Base-by-base conservation (phyloP, 768 basidiomycete genomes). In the Calocybe indica region DNA sequence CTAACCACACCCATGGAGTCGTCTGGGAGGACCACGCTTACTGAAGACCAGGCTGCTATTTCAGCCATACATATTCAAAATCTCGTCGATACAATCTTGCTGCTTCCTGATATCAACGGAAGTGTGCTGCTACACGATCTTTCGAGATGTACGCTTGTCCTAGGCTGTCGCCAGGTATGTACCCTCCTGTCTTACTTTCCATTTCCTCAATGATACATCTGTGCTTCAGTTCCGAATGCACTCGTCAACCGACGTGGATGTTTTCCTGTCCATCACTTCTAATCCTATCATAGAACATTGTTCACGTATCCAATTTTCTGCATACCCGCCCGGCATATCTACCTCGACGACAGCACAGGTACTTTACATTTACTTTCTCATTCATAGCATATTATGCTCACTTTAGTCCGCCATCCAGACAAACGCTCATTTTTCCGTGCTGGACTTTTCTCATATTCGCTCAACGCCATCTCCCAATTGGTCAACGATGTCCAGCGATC, bases 391-490 rank as follows among this genome's bases (percentile, higher is more conserved):
- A 15, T 33, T 22, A 33, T 45, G 36, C 14, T 13, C 33, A 22
- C 22, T 22, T 22, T 22, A 22, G 1, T 22, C 22, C 22, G 22
- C 22, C 22, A 8, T 14, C 40, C 39, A 72, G 67, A 38, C 60
- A 34, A 68, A 60, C 51, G 70, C 73, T 14, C 64, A 74, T 46
- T 57, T 74, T n/a, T 51, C 70, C 2, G 79, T 91, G 12, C 86
- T 86, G 57, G 92, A 94, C 54, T 94, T 94, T 59, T 88, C 89
- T 13, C 90, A 92, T 62, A 86, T 92, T 50, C 72, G 82, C 31
- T 58, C 75, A 5, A 81, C 85, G 1, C 81, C 80, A 0, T 93
- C 92, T 4, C 89, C 92, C 7, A 80, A 93, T 62, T 93, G 88
- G 83, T 69, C 70, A 2, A 46, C 63, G 8, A 50, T 74, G 43